Percentiles rank a stretch among this genome's conserved stretches.
These are phyloP conservation scores for Gracilaria domingensis DNA, from an alignment of 23 red algal species.

Conservation along the genomic window DNA sequence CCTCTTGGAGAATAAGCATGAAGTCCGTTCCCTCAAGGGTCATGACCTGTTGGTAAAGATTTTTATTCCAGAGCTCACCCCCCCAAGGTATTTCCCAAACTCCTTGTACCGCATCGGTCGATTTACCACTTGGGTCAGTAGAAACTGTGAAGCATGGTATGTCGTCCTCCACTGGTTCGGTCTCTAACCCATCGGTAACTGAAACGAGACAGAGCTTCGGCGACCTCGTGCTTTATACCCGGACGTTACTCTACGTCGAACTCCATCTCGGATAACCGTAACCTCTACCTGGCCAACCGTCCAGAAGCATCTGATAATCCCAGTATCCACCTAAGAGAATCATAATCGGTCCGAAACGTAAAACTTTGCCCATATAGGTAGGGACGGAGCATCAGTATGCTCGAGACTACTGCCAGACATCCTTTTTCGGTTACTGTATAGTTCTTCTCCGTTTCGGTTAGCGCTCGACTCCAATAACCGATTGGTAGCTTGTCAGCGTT, in stretches of 20 bases:
- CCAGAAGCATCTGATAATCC: background rate
- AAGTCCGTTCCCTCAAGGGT: too few species aligned
- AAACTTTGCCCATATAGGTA: conserved; percentile 37
- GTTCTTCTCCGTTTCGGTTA: conserved; percentile 17
- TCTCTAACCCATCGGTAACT: background rate
- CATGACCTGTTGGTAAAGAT: too few species aligned
- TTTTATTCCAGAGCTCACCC: too few species aligned
- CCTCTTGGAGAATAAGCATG: too few species aligned
- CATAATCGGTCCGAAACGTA: conserved; percentile 44
- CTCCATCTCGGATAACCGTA: background rate
- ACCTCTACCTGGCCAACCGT: conserved; percentile 9
- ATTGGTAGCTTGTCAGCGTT: conserved; percentile 6
- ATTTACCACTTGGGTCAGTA: too few species aligned
- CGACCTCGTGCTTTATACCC: background rate
- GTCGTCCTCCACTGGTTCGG: background rate
- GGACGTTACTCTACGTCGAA: background rate
- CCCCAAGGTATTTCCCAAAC: too few species aligned
- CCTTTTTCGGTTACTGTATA: background rate
- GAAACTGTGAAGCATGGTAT: background rate
- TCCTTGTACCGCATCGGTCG: too few species aligned
- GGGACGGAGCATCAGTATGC: background rate
- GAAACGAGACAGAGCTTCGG: background rate
- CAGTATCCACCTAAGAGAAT: conserved; percentile 42
- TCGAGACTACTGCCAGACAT: conserved; percentile 1
- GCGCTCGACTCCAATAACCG: conserved; percentile 49